Evolutionary conservation across 768 basidiomycete genomes (phyloP).

Genomic region (Amyloporia xantha): DNA sequence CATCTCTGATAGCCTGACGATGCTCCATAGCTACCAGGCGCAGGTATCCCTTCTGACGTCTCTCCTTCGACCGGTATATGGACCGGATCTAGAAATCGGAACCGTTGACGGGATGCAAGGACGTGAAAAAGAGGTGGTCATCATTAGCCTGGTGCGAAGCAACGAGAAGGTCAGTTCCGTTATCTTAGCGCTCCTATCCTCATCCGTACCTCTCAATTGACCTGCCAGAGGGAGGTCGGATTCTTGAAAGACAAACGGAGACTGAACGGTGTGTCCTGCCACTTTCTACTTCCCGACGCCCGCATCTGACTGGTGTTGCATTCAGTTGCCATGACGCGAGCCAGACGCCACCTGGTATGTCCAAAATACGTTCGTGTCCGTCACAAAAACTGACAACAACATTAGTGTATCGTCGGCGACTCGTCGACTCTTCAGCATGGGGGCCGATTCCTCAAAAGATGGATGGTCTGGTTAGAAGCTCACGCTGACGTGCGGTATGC

Average conservation of each 20-base stretch:
- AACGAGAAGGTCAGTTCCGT: slow-evolving; percentile 60
- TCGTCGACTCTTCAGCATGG: slow-evolving; percentile 87
- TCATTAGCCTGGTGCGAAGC: slow-evolving; percentile 89
- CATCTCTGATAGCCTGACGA: background rate
- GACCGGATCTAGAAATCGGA: slow-evolving; percentile 75
- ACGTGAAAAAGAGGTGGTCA: slow-evolving; percentile 88
- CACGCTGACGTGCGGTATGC: slow-evolving; percentile 90
- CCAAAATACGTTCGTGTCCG: background rate
- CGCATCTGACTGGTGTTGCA: too few species aligned
- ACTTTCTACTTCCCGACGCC: too few species aligned
- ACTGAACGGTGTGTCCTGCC: slow-evolving; percentile 64
- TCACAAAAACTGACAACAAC: background rate
- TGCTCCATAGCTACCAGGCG: slow-evolving; percentile 71
- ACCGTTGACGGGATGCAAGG: slow-evolving; percentile 98
- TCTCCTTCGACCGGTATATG: slow-evolving; percentile 65
- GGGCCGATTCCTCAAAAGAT: slow-evolving; percentile 75
- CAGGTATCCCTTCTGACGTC: slow-evolving; percentile 84
- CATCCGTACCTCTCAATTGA: slow-evolving; percentile 5
- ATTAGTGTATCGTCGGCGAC: slow-evolving; percentile 87
- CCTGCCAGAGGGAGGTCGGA: slow-evolving; percentile 73
- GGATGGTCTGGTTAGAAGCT: slow-evolving; percentile 86
- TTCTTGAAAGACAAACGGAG: slow-evolving; percentile 91
- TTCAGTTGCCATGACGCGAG: slow-evolving; percentile 91
- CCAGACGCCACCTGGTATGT: slow-evolving; percentile 79
- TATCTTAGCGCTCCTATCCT: background rate